Evolutionary conservation across 2,329 filamentous ascomycete genomes (phyloP), one percentile per base, ranked within the genome.

Genomic region (Aureobasidium melanogenum): DNA sequence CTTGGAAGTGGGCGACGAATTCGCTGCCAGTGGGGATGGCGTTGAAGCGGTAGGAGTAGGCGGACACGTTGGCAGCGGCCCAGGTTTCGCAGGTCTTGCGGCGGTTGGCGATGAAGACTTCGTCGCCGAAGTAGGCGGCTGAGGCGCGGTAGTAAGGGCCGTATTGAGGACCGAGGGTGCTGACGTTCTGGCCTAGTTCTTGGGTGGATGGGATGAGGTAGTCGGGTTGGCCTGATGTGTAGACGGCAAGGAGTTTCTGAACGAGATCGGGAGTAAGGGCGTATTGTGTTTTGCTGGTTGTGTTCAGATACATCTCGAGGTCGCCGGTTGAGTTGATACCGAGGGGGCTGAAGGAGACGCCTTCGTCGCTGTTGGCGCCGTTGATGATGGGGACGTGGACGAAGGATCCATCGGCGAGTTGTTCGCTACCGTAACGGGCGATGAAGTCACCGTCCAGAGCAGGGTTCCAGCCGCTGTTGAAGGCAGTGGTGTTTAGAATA

Each of bases 301-400:
- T 65, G 32, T 71, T 72, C 15, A 81, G 70, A 54, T 71, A 74
- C 22, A 70, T 67, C 47, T 74, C 70, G 67, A 86, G 82, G 54
- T 85, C 76, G 17, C 73, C 77, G 12, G 77, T 80, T 1, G 79
- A 83, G 67, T 85, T 80, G 63, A 87, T 79, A 17, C 79, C 80
- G 6, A 63, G 69, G 12, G 78, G 77, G 0, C 76, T 80, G 66
- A 86, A 87, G 1, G 75, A 74, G 0, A 80, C 80, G 2, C 84
- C 87, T 69, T 89, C 87, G 66, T 89, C 86, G 1, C 80, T 80
- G 69, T 88, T 88, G 38, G 80, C 80, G 41, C 87, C 86, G 36
- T 80, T 74, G 7, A 89, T 76, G 43, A 88, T 79, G 5, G 69
- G 67, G 0, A 88, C 83, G 57, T 83, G 78, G 61, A 87, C 81